phyloP scores from a whole-genome alignment of 768 basidiomycete species.

The Suillus cothurnatus region DNA sequence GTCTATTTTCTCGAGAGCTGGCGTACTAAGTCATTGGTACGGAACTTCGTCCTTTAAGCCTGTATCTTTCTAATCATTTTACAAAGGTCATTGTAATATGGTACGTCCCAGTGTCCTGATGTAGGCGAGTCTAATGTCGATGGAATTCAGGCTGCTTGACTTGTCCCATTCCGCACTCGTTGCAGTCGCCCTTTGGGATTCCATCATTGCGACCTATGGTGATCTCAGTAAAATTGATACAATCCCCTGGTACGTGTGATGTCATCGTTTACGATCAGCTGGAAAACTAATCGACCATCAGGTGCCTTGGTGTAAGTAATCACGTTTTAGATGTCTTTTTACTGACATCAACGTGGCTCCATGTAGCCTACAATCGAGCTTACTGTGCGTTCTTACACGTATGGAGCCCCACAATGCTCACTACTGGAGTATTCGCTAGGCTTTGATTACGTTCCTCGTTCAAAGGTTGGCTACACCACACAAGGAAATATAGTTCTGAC shows the following conservation, averaged over 20 bases:
- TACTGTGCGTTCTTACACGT: conserved; percentile 18
- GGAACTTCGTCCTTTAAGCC: background rate
- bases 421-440: conserved; percentile 14
- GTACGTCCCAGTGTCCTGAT: conserved; percentile 11
- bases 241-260: conserved; percentile 26
- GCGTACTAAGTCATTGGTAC: conserved; percentile 22
- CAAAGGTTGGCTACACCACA: conserved; percentile 17
- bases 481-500: background rate
- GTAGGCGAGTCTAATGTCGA: background rate
- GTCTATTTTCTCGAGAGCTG: conserved; percentile 17
- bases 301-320: conserved; percentile 27
- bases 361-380: conserved; percentile 22
- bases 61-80: background rate
- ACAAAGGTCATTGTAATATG: conserved; percentile 24
- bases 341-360: background rate
- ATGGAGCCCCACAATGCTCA: background rate
- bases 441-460: conserved; percentile 26
- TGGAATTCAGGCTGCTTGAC: conserved; percentile 23
- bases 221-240: conserved; percentile 10
- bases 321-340: background rate
- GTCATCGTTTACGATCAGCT: background rate
- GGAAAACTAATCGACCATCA: conserved; percentile 1
- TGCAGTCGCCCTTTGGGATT: conserved; percentile 24
- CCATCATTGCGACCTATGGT: conserved; percentile 25
- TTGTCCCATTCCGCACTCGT: conserved; percentile 27